These are phyloP conservation scores for Diutina ranongensis DNA, from an alignment of 1,139 yeast species.

Conservation along the genomic window DNA sequence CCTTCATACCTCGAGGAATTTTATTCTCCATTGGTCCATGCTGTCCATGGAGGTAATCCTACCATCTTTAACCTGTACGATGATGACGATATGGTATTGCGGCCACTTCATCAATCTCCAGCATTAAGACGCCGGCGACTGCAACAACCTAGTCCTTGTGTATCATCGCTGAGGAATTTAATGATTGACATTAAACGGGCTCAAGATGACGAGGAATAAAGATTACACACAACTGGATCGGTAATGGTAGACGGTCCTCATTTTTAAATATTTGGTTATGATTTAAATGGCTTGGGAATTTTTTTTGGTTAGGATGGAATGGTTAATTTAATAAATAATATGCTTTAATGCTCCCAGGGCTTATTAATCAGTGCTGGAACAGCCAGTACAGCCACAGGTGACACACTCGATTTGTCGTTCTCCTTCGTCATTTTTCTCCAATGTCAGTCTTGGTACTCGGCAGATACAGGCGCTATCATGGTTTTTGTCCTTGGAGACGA, in stretches of 20 bases:
- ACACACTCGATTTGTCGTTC: slow-evolving; percentile 40
- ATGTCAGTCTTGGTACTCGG: slow-evolving; percentile 52
- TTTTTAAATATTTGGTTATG: not conserved
- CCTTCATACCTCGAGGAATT: slow-evolving; percentile 60
- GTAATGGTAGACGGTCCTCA: not conserved
- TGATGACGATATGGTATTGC: slow-evolving; percentile 45
- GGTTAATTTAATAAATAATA: not conserved
- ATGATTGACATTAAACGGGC: slow-evolving; percentile 4
- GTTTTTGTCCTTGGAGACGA: slow-evolving; percentile 49
- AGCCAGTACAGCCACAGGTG: slow-evolving; percentile 85
- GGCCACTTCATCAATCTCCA: slow-evolving; percentile 10
- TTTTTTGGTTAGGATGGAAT: not conserved
- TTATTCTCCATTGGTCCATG: slow-evolving; percentile 39
- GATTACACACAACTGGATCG: no score
- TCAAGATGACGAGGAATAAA: slow-evolving; percentile 1
- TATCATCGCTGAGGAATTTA: not conserved
- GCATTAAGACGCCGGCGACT: not conserved
- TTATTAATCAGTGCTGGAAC: slow-evolving; percentile 63
- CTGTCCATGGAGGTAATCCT: slow-evolving; percentile 2
- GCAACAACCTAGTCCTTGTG: not conserved
- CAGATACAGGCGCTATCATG: slow-evolving; percentile 72
- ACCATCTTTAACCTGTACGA: slow-evolving; percentile 27
- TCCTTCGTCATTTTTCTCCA: slow-evolving; percentile 29
- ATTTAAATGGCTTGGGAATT: not conserved
- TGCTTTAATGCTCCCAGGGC: not conserved